Conservation (phyloP, 2,329 filamentous ascomycete species). For the Ophiostoma sp. region DNA sequence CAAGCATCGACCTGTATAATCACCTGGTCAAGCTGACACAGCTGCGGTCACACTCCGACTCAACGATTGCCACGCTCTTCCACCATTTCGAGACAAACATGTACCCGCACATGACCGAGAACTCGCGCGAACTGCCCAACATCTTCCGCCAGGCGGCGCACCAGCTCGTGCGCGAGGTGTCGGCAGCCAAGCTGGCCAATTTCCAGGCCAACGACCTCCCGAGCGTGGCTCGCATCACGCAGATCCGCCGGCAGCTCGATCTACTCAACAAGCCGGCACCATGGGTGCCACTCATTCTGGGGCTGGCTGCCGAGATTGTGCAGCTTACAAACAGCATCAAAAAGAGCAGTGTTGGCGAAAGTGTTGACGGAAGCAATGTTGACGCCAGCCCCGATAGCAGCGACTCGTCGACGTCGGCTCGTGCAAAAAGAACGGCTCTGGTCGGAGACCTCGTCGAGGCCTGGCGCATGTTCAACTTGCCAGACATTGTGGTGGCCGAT, state of each 20-base stretch:
- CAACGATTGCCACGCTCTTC: conserved; percentile 32
- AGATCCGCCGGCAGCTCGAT: conserved; percentile 40
- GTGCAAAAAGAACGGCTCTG: conserved; percentile 31
- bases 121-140: conserved; percentile 34
- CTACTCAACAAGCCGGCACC: conserved; percentile 36
- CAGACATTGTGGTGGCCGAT: conserved; percentile 31
- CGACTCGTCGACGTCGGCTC: background rate
- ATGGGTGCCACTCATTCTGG: conserved; percentile 41
- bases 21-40: conserved; percentile 35
- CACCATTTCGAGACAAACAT: conserved; percentile 39
- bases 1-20: conserved; percentile 34
- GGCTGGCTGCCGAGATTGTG: conserved; percentile 38
- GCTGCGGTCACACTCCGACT: conserved; percentile 33
- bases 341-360: background rate
- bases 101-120: conserved; percentile 36
- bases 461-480: conserved; percentile 44
- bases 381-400: background rate
- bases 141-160: conserved; percentile 37
- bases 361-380: background rate
- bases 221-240: conserved; percentile 42
- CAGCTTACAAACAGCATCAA: background rate
- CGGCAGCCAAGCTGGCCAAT: conserved; percentile 38
- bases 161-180: conserved; percentile 37
- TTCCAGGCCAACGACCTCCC: conserved; percentile 39
- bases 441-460: conserved; percentile 44